phyloP scores from a whole-genome alignment of 169 alveolate genomes.

The Plasmodium gallinaceum region DNA sequence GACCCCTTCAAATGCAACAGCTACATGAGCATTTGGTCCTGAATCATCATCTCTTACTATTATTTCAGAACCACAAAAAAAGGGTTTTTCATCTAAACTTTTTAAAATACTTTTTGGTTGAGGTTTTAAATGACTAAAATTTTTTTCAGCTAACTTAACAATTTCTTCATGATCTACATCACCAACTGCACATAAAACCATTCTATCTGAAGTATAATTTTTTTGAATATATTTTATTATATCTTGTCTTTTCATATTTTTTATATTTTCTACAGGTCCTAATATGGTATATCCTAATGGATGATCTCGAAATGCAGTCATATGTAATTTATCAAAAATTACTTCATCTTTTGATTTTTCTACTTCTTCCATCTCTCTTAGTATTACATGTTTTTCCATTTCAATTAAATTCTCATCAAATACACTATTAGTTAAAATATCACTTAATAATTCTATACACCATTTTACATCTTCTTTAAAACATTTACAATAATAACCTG shows the following conservation, averaged over 20 bases:
- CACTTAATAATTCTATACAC: conserved; percentile 94
- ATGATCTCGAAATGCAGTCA: conserved; percentile 92
- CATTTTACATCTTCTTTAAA: conserved; percentile 89
- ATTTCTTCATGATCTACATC: conserved; percentile 91
- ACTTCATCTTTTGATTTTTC: conserved; percentile 94
- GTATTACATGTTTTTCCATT: conserved; percentile 93
- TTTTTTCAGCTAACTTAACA: conserved; percentile 82
- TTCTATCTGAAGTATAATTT: conserved; percentile 94
- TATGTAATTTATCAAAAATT: conserved; percentile 92
- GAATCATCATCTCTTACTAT: conserved; percentile 82
- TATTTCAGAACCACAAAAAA: conserved; percentile 87
- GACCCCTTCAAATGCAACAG: conserved; percentile 94
- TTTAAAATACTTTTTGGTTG: conserved; percentile 24
- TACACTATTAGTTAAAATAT: conserved; percentile 92
- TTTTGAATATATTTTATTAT: conserved; percentile 90
- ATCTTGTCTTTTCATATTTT: conserved; percentile 89
- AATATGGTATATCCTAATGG: conserved; percentile 93
- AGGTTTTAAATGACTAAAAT: conserved; percentile 33
- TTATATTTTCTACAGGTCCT: conserved; percentile 92
- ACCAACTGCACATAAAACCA: conserved; percentile 94
- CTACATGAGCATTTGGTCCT: conserved; percentile 93
- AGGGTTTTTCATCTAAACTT: conserved; percentile 78
- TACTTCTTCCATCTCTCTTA: conserved; percentile 96
- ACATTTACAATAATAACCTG: conserved; percentile 92
- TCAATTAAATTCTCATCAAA: conserved; percentile 91